Evolutionary conservation across 2,329 filamentous ascomycete genomes (phyloP).

Genomic region (Cercospora zeae-maydis): DNA sequence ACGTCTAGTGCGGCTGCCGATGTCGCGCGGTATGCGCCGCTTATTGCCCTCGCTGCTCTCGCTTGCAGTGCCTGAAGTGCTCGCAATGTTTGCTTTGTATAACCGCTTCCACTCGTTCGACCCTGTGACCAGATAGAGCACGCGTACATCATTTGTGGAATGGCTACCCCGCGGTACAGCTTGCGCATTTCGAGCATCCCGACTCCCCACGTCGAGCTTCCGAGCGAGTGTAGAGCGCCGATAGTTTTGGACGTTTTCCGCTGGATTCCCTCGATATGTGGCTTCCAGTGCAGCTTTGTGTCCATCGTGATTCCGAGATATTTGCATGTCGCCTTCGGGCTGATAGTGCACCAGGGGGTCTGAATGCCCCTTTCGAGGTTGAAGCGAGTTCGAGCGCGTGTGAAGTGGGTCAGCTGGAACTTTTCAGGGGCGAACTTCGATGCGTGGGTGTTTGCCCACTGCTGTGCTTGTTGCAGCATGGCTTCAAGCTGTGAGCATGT

Average conservation of each 20-base stretch:
- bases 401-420: not conserved
- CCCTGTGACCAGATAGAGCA: too few species aligned
- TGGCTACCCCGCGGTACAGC: not conserved
- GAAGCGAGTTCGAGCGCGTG: slow-evolving; percentile 1
- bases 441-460: not conserved
- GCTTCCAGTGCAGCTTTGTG: slow-evolving; percentile 7
- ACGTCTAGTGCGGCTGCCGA: too few species aligned
- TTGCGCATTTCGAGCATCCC: not conserved
- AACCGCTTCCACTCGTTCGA: too few species aligned
- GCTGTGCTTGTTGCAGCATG: not conserved
- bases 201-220: not conserved
- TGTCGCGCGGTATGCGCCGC: too few species aligned
- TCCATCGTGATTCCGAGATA: slow-evolving; percentile 2
- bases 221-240: slow-evolving; percentile 4
- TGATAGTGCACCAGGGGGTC: not conserved
- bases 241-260: slow-evolving; percentile 1
- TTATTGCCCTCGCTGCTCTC: too few species aligned
- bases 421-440: not conserved
- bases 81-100: too few species aligned
- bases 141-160: not conserved
- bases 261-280: not conserved
- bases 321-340: not conserved
- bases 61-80: too few species aligned
- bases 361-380: not conserved
- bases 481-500: not conserved